These are phyloP conservation scores for Paralagenidium karlingii DNA, from an alignment of 352 stramenopile genomes.

Conservation along the genomic window DNA sequence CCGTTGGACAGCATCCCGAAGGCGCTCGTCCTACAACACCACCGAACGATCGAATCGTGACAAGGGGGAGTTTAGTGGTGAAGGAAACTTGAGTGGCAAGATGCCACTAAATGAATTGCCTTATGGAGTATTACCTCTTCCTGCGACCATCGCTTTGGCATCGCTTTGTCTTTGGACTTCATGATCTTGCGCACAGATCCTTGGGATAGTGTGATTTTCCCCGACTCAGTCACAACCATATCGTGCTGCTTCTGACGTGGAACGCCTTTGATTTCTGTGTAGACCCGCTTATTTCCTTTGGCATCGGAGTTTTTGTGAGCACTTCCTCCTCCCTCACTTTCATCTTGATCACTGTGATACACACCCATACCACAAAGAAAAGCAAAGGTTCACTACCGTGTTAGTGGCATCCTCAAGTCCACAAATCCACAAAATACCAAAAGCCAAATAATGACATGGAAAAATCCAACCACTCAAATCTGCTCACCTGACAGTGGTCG, in stretches of 20 bases:
- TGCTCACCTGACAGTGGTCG: background rate
- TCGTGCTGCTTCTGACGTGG: constrained; percentile 73
- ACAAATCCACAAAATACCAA: too few species aligned
- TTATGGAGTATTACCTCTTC: constrained; percentile 32
- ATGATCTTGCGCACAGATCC: constrained; percentile 50
- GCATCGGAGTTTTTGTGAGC: background rate
- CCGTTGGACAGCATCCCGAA: constrained; percentile 58
- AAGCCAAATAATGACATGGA: too few species aligned
- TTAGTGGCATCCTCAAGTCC: too few species aligned
- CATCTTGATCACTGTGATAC: too few species aligned
- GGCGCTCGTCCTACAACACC: constrained; percentile 58
- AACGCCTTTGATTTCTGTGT: constrained; percentile 76
- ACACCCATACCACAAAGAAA: too few species aligned
- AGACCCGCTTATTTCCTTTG: constrained; percentile 53
- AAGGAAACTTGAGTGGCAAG: too few species aligned
- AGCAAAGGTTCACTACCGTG: too few species aligned
- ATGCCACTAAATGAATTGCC: too few species aligned
- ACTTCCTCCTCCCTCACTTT: background rate
- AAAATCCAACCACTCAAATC: too few species aligned
- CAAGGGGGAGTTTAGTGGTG: too few species aligned
- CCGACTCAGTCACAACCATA: constrained; percentile 14
- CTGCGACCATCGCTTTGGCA: constrained; percentile 66
- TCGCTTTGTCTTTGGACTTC: constrained; percentile 75
- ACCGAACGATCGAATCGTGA: too few species aligned
- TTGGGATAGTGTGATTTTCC: constrained; percentile 29